phyloP scores from a whole-genome alignment of 2,329 filamentous ascomycete species.

The Paecilomyces sp. region DNA sequence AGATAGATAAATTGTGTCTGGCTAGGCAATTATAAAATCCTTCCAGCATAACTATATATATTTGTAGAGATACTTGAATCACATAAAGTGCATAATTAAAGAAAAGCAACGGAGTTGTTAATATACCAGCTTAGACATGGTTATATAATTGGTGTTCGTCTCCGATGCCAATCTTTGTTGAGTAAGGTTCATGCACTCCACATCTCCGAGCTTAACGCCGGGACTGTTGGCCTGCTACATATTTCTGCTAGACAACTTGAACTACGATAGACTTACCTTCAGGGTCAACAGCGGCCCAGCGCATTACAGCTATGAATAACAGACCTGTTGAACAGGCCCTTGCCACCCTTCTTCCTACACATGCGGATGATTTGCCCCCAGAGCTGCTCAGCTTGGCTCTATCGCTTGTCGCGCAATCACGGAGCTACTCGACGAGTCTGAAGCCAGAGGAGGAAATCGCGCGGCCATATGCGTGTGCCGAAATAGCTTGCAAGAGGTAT shows the following conservation, averaged over 20 bases:
- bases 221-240: background rate
- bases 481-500: constrained; percentile 82
- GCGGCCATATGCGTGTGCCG: constrained; percentile 74
- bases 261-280: background rate
- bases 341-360: constrained; percentile 65
- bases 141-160: background rate
- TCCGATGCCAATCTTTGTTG: background rate
- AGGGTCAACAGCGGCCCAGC: background rate
- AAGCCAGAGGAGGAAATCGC: constrained; percentile 83
- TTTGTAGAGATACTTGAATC: background rate
- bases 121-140: background rate
- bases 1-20: background rate
- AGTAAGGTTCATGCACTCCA: background rate
- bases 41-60: background rate
- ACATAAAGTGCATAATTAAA: background rate
- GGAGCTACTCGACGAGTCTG: constrained; percentile 66
- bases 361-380: constrained; percentile 59
- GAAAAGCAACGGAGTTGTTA: background rate
- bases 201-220: background rate
- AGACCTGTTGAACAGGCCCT: constrained; percentile 67
- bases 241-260: constrained; percentile 6
- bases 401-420: constrained; percentile 72
- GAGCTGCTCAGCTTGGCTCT: constrained; percentile 64
- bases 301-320: constrained; percentile 54
- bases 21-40: background rate